Base-by-base conservation (phyloP, 768 basidiomycete species). In the Lactarius deliciosus region DNA sequence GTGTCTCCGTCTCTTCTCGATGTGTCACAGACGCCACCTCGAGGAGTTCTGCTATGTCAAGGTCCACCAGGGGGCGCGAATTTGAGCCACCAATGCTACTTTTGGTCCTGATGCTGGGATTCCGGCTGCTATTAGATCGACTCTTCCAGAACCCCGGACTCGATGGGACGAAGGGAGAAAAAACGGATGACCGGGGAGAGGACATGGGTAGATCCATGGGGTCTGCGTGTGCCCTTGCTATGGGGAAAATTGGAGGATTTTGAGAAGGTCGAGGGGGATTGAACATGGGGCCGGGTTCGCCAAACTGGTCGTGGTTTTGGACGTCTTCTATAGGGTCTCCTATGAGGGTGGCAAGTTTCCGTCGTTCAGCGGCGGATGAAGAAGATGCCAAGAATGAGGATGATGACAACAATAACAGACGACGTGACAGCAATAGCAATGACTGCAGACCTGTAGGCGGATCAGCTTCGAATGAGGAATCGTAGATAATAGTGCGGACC, bases 41-140 rank as follows among this genome's bases (percentile, higher is more conserved):
- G 43, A 70, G 70, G n/a, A 70, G 64, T 11, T 64, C 57, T 8
- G 50, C 70, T n/a, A 70, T 70, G 41, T 70, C 70, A 16, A 69
- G 64, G 30, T 69, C 64, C 9, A 62, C 55, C 13, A 70, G 25
- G 11, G 64, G 28, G 22, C 47, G 61, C 1, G 54, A 1, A 22
- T 32, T 47, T n/a, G 55, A 1, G 16, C n/a, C 41, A 3, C 18
- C 50, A 54, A 2, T 18, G 16, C 36, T 43, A 43, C 20, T 30
- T 32, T 20, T 63, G 11, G 61, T 53, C 38, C 38, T 63, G 22
- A 25, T 61, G 38, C 65, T 57, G 25, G 30, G 22, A 54, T 57
- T 53, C 47, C 32, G 61, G 18, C n/a, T 32, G 9, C n/a, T 20
- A 58, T 32, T 45, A n/a, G 62, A 50, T 45, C 18, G 62, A 36